Base-by-base conservation (phyloP, 2,329 filamentous ascomycete species). In the Sporothrix globosa region DNA sequence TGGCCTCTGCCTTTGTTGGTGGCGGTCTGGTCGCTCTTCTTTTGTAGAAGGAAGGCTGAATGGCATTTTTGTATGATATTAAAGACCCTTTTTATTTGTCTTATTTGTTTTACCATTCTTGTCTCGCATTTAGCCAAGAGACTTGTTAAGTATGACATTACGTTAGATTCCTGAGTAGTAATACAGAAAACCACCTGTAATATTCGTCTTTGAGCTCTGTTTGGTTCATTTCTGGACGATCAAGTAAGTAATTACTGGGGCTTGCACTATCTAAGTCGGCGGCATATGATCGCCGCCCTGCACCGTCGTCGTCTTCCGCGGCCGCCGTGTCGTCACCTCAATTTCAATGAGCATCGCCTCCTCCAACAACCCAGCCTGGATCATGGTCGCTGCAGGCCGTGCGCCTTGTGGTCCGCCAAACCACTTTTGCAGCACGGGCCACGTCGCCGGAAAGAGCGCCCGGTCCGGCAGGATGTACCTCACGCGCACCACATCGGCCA, bases 1-100 rank as follows among this genome's bases (percentile, higher is more conserved):
- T 90, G 30, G 83, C 78, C 2, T 80, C 83, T 5, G 84, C 88
- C 74, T 90, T 91, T 80, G 83, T 76, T 0, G 82, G 82, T 0
- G 88, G 87, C 3, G 46, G 67, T 9, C 7, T 72, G 3, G 71
- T 72, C 3, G 67, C 70, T 4, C 13, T 53, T 2, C 30, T 73
- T 1, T 30, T 73, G 24, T 73, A 53, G 63, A 3, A 30, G 17
- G 6, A 50, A 39, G 11, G n/a, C 6, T 27, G 19, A n/a, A 21
- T 44, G 41, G 41, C 41, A 3, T 21, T 13, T 44, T 5, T 63
- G 39, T 48, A 60, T 17, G 41, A 60, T 46, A 21, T 7, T 39
- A 30, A 27, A 27, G 53, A 30, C 27, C 21, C 39, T 48, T 10
- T 50, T 13, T 52, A 13, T 52, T 27, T 3, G 11, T 60, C 6